Percentiles rank a stretch among this genome's conserved stretches.
Conservation (phyloP, 148 eudicot species). For the Arbutus unedo region DNA sequence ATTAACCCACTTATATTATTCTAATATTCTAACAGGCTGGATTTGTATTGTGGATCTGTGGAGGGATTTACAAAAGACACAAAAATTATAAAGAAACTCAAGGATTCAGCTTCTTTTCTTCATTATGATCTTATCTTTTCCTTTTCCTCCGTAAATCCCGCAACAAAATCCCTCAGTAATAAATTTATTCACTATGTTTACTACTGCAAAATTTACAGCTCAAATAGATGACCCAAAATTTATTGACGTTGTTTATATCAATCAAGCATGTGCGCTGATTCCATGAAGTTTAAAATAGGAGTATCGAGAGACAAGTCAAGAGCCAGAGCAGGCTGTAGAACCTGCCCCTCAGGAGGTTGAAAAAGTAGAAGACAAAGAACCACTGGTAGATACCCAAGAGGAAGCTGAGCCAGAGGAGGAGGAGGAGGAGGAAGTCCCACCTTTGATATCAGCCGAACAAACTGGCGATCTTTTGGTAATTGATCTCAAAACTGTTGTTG, state of each 20-base stretch:
- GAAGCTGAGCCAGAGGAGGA: constrained; percentile 48
- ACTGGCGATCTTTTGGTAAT: constrained; percentile 69
- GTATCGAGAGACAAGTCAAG: constrained; percentile 43
- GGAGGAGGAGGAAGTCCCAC: constrained; percentile 54
- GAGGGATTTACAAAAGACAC: neutral
- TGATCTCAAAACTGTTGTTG: neutral
- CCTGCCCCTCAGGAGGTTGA: constrained; percentile 35
- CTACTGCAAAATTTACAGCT: neutral
- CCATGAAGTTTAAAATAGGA: constrained; percentile 41
- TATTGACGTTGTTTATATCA: neutral
- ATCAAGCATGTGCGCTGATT: constrained; percentile 21
- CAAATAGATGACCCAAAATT: neutral
- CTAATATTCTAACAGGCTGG: too few species aligned
- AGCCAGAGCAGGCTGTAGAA: constrained; percentile 46
- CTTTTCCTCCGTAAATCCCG: too few species aligned
- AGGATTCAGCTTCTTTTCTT: too few species aligned
- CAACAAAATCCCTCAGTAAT: too few species aligned
- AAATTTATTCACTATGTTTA: neutral
- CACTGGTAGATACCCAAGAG: constrained; percentile 38
- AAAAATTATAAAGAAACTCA: too few species aligned
- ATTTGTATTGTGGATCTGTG: neutral
- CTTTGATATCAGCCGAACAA: constrained; percentile 50
- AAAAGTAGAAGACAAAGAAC: constrained; percentile 50
- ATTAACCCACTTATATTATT: too few species aligned
- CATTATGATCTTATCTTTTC: too few species aligned